A percentile compares a stretch with the other conserved stretches of the same genome.
phyloP scores from a whole-genome alignment of 2,329 filamentous ascomycete species.

The Fusarium dimerum region DNA sequence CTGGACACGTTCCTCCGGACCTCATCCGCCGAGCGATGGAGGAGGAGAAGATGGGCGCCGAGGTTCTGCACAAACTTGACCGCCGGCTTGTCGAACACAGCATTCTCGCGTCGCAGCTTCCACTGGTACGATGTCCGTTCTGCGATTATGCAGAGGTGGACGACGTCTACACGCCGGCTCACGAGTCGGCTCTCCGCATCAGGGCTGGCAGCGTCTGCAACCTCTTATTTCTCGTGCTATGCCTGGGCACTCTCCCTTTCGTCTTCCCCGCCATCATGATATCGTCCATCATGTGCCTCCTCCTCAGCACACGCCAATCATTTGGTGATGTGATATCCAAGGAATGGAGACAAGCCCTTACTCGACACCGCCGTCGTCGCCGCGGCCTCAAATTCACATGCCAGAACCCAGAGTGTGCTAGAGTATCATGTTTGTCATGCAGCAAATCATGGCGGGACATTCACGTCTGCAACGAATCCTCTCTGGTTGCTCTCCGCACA shows the following conservation, averaged over 20 bases:
- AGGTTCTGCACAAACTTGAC: conserved; percentile 75
- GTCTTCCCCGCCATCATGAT: conserved; percentile 54
- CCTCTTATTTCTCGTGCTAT: conserved; percentile 51
- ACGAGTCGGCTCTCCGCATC: conserved; percentile 57
- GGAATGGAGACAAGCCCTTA: conserved; percentile 61
- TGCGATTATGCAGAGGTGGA: conserved; percentile 91
- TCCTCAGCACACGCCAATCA: conserved; percentile 45
- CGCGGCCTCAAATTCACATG: conserved; percentile 80
- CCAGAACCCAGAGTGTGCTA: conserved; percentile 65
- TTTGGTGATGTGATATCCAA: conserved; percentile 42
- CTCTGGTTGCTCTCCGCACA: conserved; percentile 77
- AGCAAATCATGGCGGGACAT: conserved; percentile 82
- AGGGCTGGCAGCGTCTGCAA: conserved; percentile 52
- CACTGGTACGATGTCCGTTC: conserved; percentile 83
- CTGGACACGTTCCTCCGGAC: conserved; percentile 69
- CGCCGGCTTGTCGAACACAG: conserved; percentile 76
- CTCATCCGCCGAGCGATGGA: conserved; percentile 73
- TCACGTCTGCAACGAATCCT: conserved; percentile 86
- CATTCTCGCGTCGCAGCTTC: conserved; percentile 71
- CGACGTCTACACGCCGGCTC: conserved; percentile 65
- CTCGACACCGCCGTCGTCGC: conserved; percentile 67
- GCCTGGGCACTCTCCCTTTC: conserved; percentile 57
- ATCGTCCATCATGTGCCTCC: conserved; percentile 45
- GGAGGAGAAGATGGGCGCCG: conserved; percentile 67
- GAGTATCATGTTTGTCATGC: conserved; percentile 79